Conservation (phyloP, 805 yeast species). For the Lipomyces yamanashiensis region DNA sequence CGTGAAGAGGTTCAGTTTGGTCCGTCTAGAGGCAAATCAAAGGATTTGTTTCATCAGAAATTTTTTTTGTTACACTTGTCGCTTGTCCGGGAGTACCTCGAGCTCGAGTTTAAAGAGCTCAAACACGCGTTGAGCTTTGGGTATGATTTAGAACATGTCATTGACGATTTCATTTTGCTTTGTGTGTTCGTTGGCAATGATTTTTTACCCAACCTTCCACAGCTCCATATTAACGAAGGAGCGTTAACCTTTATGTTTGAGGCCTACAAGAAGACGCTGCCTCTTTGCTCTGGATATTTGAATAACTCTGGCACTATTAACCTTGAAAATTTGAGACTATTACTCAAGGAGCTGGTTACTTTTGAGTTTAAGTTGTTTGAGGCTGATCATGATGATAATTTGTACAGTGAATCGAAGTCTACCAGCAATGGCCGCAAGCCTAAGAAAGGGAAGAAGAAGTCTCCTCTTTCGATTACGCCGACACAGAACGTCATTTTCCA, state of each 20-base stretch:
- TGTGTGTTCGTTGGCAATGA: constrained; percentile 97
- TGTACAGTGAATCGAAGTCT: constrained; percentile 18
- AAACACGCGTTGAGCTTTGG: constrained; percentile 64
- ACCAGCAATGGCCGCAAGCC: constrained; percentile 4
- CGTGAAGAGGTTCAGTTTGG: constrained; percentile 97
- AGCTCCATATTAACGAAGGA: constrained; percentile 89
- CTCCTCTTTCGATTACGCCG: neutral
- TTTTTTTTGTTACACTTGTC: constrained; percentile 85
- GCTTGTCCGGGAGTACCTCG: constrained; percentile 86
- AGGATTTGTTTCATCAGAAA: constrained; percentile 71
- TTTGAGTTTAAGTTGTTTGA: constrained; percentile 90
- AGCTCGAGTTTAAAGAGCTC: constrained; percentile 78
- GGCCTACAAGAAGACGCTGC: constrained; percentile 81
- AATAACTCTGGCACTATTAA: constrained; percentile 84
- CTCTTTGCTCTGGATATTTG: constrained; percentile 77
- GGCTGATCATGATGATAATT: constrained; percentile 52
- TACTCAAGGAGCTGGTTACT: constrained; percentile 75
- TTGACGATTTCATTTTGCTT: constrained; percentile 91
- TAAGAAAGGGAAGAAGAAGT: constrained; percentile 2
- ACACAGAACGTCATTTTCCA: constrained; percentile 70
- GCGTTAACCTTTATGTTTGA: constrained; percentile 92
- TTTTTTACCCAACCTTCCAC: constrained; percentile 95
- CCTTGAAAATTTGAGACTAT: constrained; percentile 67
- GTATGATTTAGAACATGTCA: constrained; percentile 82
- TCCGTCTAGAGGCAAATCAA: constrained; percentile 41